phyloP scores from a whole-genome alignment of 225 moss, liverwort and hornwort genomes.

The Lunularia cruciata region DNA sequence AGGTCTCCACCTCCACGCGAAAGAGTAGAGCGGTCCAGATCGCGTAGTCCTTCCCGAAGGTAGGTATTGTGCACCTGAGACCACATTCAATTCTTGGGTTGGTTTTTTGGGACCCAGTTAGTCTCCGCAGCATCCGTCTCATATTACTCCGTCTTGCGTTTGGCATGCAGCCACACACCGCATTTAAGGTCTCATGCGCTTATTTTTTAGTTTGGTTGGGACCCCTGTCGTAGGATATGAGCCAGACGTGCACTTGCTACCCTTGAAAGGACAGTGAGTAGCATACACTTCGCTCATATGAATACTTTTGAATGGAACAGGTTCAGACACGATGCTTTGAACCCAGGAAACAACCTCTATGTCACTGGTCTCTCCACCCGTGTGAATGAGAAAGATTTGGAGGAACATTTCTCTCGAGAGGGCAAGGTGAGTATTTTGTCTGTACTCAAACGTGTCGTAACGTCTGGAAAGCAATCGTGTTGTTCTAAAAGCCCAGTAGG shows the following conservation, averaged over 20 bases:
- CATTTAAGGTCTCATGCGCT: no score
- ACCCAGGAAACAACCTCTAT: conserved; percentile 89
- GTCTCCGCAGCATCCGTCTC: no score
- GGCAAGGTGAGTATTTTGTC: conserved; percentile 93
- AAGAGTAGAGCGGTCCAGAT: conserved; percentile 81
- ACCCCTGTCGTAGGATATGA: no score
- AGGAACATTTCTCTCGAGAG: conserved; percentile 88
- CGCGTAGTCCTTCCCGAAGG: conserved; percentile 78
- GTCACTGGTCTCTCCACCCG: conserved; percentile 93
- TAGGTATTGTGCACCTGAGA: conserved; percentile 27
- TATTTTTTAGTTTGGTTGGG: no score
- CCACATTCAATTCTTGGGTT: background rate
- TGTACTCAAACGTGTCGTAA: no score
- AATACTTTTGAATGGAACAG: no score
- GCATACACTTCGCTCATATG: no score
- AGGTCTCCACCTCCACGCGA: conserved; percentile 84
- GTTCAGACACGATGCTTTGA: conserved; percentile 74
- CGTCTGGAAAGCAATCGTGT: no score
- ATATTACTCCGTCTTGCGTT: background rate
- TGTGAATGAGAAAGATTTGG: conserved; percentile 88
- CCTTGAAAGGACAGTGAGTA: no score
- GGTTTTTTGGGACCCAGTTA: background rate
- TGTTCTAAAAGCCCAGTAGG: no score
- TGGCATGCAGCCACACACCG: no score
- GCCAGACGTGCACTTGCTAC: no score